Evolutionary conservation across 73 alveolate species (phyloP).

Genomic region (Paramecium biaurelia): DNA sequence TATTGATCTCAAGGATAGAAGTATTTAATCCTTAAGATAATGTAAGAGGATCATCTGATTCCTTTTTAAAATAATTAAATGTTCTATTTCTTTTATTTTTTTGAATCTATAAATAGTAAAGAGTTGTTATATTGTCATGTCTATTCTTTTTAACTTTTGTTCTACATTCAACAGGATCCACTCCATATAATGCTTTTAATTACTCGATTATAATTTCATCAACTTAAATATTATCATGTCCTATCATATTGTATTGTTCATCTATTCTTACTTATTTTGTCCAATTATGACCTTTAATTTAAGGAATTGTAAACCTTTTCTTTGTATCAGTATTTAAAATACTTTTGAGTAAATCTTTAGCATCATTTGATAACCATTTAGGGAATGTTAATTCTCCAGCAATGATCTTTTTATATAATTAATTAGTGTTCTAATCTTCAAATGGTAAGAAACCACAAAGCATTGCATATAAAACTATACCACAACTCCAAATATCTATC

Average conservation of each 20-base stretch:
- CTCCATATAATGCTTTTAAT: not conserved
- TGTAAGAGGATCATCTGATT: not conserved
- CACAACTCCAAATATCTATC: slow-evolving; percentile 96
- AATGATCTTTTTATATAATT: slow-evolving; percentile 81
- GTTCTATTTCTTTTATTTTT: slow-evolving; percentile 14
- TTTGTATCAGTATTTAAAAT: slow-evolving; percentile 91
- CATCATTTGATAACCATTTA: slow-evolving; percentile 58
- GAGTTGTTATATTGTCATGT: slow-evolving; percentile 9
- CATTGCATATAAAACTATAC: slow-evolving; percentile 97
- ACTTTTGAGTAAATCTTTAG: slow-evolving; percentile 80
- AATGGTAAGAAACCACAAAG: slow-evolving; percentile 96
- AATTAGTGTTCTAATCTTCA: slow-evolving; percentile 90
- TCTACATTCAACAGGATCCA: not conserved
- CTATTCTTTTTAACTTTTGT: not conserved
- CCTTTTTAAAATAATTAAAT: not conserved
- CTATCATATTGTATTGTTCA: slow-evolving; percentile 64
- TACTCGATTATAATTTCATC: not conserved
- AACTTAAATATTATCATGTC: slow-evolving; percentile 66
- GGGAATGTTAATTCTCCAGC: slow-evolving; percentile 69
- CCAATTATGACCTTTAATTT: slow-evolving; percentile 94
- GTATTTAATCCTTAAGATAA: not conserved
- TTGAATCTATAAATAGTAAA: not conserved
- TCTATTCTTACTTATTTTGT: slow-evolving; percentile 67
- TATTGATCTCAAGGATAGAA: not conserved
- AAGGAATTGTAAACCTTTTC: slow-evolving; percentile 78